These are phyloP conservation scores for Kazachstania martiniae DNA, from an alignment of 805 yeast genomes.

Conservation along the genomic window DNA sequence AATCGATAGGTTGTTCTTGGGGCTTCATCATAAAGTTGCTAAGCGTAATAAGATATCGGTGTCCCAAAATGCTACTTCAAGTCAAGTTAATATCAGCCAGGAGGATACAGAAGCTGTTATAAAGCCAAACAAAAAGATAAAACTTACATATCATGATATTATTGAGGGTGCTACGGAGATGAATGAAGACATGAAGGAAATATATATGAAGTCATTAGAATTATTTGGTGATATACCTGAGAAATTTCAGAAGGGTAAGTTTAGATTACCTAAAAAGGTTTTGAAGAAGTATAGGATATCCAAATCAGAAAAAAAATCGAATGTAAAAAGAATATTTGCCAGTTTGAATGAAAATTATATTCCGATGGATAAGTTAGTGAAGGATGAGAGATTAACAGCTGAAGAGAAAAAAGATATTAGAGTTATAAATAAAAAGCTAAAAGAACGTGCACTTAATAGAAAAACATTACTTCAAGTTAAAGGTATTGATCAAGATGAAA, in stretches of 20 bases:
- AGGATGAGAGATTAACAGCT: conserved; percentile 10
- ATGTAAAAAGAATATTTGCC: not conserved
- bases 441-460: conserved; percentile 8
- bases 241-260: conserved; percentile 11
- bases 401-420: conserved; percentile 10
- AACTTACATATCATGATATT: conserved; percentile 20
- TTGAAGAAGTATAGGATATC: conserved; percentile 13
- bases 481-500: conserved; percentile 3
- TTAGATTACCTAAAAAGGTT: conserved; percentile 17
- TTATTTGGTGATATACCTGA: conserved; percentile 24
- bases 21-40: conserved; percentile 19
- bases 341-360: conserved; percentile 10
- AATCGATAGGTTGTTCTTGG: conserved; percentile 20
- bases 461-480: conserved; percentile 16
- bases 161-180: conserved; percentile 21
- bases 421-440: conserved; percentile 4
- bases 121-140: conserved; percentile 9
- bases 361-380: conserved; percentile 9
- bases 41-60: conserved; percentile 12
- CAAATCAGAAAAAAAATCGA: conserved; percentile 2
- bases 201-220: conserved; percentile 25
- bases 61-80: not conserved
- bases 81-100: not conserved
- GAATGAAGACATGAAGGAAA: conserved; percentile 23
- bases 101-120: conserved; percentile 1